These are phyloP conservation scores for Haplosporangium gracile DNA, from an alignment of 192 early-diverging fungal species.

Conservation along the genomic window DNA sequence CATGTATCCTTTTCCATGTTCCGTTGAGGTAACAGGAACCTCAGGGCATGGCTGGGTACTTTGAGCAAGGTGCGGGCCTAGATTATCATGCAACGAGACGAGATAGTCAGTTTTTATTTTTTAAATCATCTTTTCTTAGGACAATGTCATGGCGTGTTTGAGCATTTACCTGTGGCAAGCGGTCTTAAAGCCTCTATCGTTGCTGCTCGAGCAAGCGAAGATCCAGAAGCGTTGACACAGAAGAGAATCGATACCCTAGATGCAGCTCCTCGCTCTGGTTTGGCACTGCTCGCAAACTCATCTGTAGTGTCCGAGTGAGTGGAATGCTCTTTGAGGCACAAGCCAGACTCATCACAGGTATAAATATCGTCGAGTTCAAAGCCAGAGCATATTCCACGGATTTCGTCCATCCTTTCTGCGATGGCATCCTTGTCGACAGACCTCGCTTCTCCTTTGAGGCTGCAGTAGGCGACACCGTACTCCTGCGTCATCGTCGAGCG, in stretches of 20 bases:
- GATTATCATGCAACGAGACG: background rate
- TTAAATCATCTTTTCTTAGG: background rate
- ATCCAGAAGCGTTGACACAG: background rate
- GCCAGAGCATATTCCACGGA: background rate
- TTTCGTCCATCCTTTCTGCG: background rate
- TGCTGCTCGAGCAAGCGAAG: background rate
- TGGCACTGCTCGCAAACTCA: background rate
- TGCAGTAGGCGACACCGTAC: background rate
- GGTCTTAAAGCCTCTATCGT: background rate
- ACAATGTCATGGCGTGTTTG: background rate
- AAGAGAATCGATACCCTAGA: background rate
- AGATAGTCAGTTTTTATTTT: background rate
- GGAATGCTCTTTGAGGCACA: constrained; percentile 12
- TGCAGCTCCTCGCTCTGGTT: background rate
- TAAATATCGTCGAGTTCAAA: background rate
- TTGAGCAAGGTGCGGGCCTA: background rate
- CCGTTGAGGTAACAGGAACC: background rate
- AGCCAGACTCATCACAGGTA: background rate
- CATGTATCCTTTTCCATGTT: background rate
- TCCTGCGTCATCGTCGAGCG: background rate
- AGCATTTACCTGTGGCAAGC: background rate
- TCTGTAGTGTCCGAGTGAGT: constrained; percentile 3
- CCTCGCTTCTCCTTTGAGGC: constrained; percentile 10
- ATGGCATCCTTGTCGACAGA: constrained; percentile 9
- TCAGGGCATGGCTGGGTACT: background rate